Conservation (phyloP, 768 basidiomycete species). For the Pisolithus sp. region DNA sequence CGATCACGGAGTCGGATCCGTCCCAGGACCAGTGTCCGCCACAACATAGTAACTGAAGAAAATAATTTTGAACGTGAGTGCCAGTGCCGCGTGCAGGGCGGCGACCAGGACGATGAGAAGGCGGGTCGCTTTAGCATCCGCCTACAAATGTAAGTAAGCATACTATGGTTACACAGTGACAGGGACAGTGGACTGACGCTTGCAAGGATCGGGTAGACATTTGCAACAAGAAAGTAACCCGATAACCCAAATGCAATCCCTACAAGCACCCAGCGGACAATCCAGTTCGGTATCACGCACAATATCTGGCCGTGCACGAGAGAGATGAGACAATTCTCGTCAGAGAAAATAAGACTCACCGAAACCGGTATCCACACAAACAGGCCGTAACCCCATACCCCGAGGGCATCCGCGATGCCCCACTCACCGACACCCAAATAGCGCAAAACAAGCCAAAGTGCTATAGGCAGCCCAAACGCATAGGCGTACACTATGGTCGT, state of each 20-base stretch:
- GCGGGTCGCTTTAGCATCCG: constrained; percentile 81
- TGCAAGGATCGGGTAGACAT: constrained; percentile 87
- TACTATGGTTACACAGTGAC: not conserved
- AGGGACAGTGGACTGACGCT: constrained; percentile 44
- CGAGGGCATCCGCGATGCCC: constrained; percentile 77
- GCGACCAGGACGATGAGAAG: constrained; percentile 75
- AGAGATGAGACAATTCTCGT: not conserved
- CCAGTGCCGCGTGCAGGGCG: constrained; percentile 69
- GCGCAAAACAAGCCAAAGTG: constrained; percentile 78
- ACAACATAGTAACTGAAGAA: constrained; percentile 60
- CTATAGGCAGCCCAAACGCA: constrained; percentile 71
- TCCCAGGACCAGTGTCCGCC: constrained; percentile 30
- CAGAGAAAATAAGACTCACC: constrained; percentile 35
- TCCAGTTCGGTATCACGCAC: constrained; percentile 78
- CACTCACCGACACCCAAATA: constrained; percentile 89
- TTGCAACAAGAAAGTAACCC: constrained; percentile 78
- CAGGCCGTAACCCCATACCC: constrained; percentile 75
- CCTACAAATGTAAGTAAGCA: constrained; percentile 35
- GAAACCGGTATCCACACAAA: constrained; percentile 89
- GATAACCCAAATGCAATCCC: constrained; percentile 70
- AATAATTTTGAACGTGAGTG: constrained; percentile 72
- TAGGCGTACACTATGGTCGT: constrained; percentile 84
- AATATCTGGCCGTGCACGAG: constrained; percentile 47
- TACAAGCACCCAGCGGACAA: constrained; percentile 78
- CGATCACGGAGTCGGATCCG: not conserved